A percentile compares a stretch with the other conserved stretches of the same genome.
phyloP scores from a whole-genome alignment of 345 rosid species.

The Populus ilicifolia region DNA sequence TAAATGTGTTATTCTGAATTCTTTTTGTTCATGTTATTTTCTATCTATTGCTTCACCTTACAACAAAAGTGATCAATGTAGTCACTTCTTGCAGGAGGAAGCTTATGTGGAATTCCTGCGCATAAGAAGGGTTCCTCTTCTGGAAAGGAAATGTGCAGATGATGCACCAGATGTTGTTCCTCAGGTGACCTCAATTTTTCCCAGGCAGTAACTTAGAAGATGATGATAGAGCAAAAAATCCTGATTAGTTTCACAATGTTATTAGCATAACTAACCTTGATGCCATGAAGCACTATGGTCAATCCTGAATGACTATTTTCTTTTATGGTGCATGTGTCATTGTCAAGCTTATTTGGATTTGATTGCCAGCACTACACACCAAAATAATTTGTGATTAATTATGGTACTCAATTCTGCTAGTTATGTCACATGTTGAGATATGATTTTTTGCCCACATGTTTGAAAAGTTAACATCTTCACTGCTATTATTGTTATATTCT shows the following conservation, averaged over 20 bases:
- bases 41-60: not conserved
- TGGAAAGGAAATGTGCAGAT: slow-evolving; percentile 48
- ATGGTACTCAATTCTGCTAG: not conserved
- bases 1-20: not conserved
- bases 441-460: not conserved
- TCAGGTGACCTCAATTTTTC: slow-evolving; percentile 36
- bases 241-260: not conserved
- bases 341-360: not conserved
- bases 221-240: not conserved
- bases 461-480: not conserved
- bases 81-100: slow-evolving; percentile 57
- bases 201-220: not conserved
- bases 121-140: slow-evolving; percentile 67
- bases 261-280: not conserved
- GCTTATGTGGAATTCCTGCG: slow-evolving; percentile 79
- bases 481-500: not conserved
- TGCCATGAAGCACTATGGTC: not conserved
- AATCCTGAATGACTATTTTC: not conserved
- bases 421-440: not conserved
- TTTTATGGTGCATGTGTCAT: not conserved
- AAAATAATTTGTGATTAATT: not conserved
- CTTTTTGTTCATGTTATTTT: not conserved
- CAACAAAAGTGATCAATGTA: slow-evolving; percentile 2
- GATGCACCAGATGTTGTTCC: slow-evolving; percentile 66
- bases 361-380: not conserved